Evolutionary conservation across 495 filamentous ascomycete species (phyloP), one percentile per base, ranked within the genome.

Genomic region (Penicillium manginii): DNA sequence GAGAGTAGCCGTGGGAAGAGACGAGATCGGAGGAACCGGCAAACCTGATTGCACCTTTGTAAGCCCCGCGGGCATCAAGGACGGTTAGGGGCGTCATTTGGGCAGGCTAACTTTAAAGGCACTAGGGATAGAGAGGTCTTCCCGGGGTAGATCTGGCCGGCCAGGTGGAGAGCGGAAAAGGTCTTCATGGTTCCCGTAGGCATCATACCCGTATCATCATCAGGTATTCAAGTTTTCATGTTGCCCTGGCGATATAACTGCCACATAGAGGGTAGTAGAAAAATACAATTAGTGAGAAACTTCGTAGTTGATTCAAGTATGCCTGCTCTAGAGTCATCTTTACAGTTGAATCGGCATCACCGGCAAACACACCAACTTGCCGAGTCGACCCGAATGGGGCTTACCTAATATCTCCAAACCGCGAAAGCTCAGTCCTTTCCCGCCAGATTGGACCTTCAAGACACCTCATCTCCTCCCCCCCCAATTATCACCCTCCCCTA

Each of bases 341-440:
- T n/a, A 4, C n/a, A 43, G 4, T 17, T 43, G 43, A 43, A 53
- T 50, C 63, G 58, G 63, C 60, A 57, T 47, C 46, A 49, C 48
- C 62, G 55, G 63, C 42, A 59, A 58, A 61, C 45, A 12, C 19
- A 8, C 17, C 4, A 42, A 26, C 53, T 58, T 61, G 59, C 66
- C 66, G 66, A 66, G 55, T 61, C 60, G 56, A 63, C 57, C 66
- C 66, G 63, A 63, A 46, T 22, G 19, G 63, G 7, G 40, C 63
- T 68, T 66, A 69, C 64, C 58, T 64, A 67, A 64, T 50, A 64
- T 61, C 57, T 60, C 60, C 59, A 64, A 66, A 65, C 63, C 55
- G 63, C 65, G 63, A 66, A 67, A 72, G 64, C 61, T 67, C 60
- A 61, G 55, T 71, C 65, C 67, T 65, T 66, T 67, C 70, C 72